Conservation (phyloP, 1,139 yeast species). For the Wickerhamomyces sp. region DNA sequence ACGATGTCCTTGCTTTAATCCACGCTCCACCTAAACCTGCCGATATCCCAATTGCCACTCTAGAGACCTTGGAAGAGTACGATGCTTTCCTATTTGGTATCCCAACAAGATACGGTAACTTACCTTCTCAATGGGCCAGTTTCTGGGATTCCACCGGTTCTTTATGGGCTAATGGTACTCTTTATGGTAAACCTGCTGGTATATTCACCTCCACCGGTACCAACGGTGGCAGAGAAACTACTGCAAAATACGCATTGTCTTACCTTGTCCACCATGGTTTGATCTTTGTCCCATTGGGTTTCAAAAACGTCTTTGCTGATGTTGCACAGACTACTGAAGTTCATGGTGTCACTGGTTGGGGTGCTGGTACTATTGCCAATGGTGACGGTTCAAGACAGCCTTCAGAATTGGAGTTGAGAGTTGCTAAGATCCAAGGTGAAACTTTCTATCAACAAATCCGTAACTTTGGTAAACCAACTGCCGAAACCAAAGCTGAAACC, state of each 20-base stretch:
- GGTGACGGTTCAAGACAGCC: slow-evolving; percentile 76
- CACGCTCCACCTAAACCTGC: slow-evolving; percentile 68
- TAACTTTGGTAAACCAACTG: slow-evolving; percentile 8
- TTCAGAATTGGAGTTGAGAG: slow-evolving; percentile 53
- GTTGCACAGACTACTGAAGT: slow-evolving; percentile 57
- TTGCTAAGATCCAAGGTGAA: slow-evolving; percentile 57
- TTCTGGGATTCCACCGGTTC: slow-evolving; percentile 84
- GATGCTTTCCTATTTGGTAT: slow-evolving; percentile 78
- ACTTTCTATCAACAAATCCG: slow-evolving; percentile 30
- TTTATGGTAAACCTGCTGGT: slow-evolving; percentile 74
- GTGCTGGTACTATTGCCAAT: slow-evolving; percentile 79
- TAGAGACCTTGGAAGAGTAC: slow-evolving; percentile 52
- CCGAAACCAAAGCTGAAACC: background rate
- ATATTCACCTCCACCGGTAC: slow-evolving; percentile 75
- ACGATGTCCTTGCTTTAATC: slow-evolving; percentile 54
- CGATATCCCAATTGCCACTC: slow-evolving; percentile 62
- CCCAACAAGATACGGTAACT: slow-evolving; percentile 79
- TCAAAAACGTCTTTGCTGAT: slow-evolving; percentile 54
- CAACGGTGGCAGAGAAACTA: slow-evolving; percentile 80
- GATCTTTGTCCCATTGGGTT: slow-evolving; percentile 75
- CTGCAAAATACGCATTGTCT: slow-evolving; percentile 59
- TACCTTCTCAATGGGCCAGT: slow-evolving; percentile 76
- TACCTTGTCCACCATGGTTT: slow-evolving; percentile 74
- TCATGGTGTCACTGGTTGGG: slow-evolving; percentile 85
- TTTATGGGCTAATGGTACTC: slow-evolving; percentile 71